Conservation (phyloP, 2,329 filamentous ascomycete genomes). For the Diplocarpon rosae region DNA sequence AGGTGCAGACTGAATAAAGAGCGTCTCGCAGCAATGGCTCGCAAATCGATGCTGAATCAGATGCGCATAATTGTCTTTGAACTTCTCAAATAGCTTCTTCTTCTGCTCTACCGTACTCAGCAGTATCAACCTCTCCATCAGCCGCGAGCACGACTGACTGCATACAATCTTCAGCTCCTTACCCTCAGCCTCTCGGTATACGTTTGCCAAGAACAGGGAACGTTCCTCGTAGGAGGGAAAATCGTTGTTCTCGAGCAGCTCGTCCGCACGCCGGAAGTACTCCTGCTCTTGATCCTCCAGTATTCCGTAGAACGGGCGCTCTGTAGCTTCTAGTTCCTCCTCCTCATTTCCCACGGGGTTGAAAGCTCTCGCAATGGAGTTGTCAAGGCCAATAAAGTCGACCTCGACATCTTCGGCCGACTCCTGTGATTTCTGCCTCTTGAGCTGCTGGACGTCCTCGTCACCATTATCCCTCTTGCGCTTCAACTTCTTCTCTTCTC, state of each 20-base stretch:
- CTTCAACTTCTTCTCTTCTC: constrained; percentile 37
- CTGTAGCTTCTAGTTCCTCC: constrained; percentile 14
- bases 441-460: constrained; percentile 25
- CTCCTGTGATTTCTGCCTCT: constrained; percentile 28
- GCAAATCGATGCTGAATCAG: constrained; percentile 93
- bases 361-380: constrained; percentile 5
- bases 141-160: constrained; percentile 85
- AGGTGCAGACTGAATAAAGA: constrained; percentile 76
- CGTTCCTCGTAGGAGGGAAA: constrained; percentile 69
- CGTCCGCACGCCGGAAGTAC: constrained; percentile 84
- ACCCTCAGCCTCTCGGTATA: constrained; percentile 75
- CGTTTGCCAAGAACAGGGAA: constrained; percentile 62
- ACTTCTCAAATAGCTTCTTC: constrained; percentile 76
- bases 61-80: constrained; percentile 76
- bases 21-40: constrained; percentile 90
- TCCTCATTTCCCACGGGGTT: constrained; percentile 11
- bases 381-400: constrained; percentile 15
- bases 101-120: constrained; percentile 70
- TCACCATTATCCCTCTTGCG: constrained; percentile 36
- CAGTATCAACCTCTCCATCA: constrained; percentile 85
- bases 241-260: constrained; percentile 80
- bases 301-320: constrained; percentile 68
- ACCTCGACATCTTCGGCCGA: constrained; percentile 12
- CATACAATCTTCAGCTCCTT: constrained; percentile 95
- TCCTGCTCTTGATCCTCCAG: constrained; percentile 89